These are phyloP conservation scores for Sporormia fimetaria DNA, from an alignment of 495 filamentous ascomycete genomes.

Conservation along the genomic window DNA sequence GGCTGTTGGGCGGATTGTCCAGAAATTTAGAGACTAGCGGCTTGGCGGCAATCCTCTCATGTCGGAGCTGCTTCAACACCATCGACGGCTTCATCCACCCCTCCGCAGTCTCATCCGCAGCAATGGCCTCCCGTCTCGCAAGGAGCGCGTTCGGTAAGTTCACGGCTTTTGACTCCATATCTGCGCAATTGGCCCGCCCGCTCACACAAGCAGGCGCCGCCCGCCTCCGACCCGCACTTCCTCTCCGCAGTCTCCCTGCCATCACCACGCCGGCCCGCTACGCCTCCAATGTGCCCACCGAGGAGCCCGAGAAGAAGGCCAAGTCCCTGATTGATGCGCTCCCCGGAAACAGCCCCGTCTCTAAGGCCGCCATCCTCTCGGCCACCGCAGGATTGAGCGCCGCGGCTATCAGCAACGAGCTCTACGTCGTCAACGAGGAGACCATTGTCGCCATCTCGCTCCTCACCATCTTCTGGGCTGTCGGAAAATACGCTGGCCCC, in stretches of 20 bases:
- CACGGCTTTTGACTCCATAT: not conserved
- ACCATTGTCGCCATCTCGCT: conserved; percentile 80
- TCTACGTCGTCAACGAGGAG: conserved; percentile 99
- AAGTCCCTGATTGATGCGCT: conserved; percentile 88
- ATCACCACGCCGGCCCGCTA: conserved; percentile 54
- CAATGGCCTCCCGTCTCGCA: conserved; percentile 93
- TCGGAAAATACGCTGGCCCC: conserved; percentile 85
- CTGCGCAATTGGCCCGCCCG: conserved; percentile 22
- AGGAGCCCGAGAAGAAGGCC: conserved; percentile 86
- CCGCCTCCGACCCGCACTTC: conserved; percentile 61
- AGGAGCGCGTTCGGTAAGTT: conserved; percentile 81
- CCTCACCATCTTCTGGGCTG: conserved; percentile 75
- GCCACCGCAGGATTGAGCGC: conserved; percentile 79
- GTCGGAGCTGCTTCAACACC: too few species aligned
- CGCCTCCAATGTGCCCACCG: conserved; percentile 63
- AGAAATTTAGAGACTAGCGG: not conserved
- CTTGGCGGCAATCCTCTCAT: conserved; percentile 1
- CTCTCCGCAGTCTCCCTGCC: conserved; percentile 59
- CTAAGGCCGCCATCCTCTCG: conserved; percentile 93
- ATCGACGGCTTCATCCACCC: conserved; percentile 21
- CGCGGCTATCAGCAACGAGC: conserved; percentile 96
- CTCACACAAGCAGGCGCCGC: conserved; percentile 57
- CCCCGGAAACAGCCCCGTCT: conserved; percentile 37
- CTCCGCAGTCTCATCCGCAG: conserved; percentile 40
- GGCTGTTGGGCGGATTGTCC: not conserved